Percentiles rank a stretch among this genome's conserved stretches.
These are phyloP conservation scores for Dryas alaskensis DNA, from an alignment of 306 rosid genomes.

Conservation along the genomic window DNA sequence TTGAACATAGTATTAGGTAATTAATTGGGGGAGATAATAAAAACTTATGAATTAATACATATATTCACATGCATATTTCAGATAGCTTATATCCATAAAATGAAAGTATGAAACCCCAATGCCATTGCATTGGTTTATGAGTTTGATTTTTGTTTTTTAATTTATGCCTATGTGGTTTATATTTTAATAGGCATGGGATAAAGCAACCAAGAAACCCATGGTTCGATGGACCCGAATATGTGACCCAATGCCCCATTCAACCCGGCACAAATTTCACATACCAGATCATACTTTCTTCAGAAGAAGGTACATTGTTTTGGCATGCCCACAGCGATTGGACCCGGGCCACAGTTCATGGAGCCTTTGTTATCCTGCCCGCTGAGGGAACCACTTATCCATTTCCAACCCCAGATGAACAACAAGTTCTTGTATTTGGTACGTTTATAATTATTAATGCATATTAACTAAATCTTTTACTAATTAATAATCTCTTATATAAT, in stretches of 20 bases:
- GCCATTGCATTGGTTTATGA: background rate
- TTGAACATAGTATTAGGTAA: too few species aligned
- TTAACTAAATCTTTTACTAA: too few species aligned
- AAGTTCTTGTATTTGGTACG: constrained; percentile 17
- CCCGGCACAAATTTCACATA: constrained; percentile 44
- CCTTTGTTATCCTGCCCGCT: constrained; percentile 45
- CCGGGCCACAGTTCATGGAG: constrained; percentile 63
- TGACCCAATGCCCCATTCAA: constrained; percentile 58
- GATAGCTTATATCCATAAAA: too few species aligned
- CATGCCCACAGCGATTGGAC: constrained; percentile 60
- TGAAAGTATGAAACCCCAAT: too few species aligned
- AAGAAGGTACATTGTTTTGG: constrained; percentile 72
- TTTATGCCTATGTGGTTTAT: background rate
- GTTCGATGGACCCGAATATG: constrained; percentile 66
- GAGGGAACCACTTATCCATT: constrained; percentile 44
- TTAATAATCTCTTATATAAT: too few species aligned
- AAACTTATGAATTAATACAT: background rate
- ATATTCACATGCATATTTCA: too few species aligned
- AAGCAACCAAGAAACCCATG: constrained; percentile 58
- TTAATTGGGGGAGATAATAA: too few species aligned
- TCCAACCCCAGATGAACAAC: constrained; percentile 42
- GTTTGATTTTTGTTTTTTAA: background rate
- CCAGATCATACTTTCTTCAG: constrained; percentile 38
- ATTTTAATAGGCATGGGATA: constrained; percentile 54
- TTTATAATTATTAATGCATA: background rate